A percentile compares a stretch with the other conserved stretches of the same genome.
phyloP scores from a whole-genome alignment of 202 grass and related monocot species.

The Setaria viridis region DNA sequence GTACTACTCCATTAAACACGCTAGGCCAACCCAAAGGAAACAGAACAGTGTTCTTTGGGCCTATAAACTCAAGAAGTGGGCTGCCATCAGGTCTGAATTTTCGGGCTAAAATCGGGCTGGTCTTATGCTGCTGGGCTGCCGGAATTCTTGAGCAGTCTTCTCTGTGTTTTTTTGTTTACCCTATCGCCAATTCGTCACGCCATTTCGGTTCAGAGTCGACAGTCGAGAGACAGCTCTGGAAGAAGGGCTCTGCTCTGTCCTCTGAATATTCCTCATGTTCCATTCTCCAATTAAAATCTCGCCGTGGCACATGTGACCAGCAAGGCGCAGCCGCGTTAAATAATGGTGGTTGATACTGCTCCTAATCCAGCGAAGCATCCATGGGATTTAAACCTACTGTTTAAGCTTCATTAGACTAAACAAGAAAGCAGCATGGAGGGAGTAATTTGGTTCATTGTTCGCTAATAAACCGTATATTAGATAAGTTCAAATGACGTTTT shows the following conservation, averaged over 20 bases:
- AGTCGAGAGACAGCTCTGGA: background rate
- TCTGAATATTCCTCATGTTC: constrained; percentile 40
- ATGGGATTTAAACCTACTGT: background rate
- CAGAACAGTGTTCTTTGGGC: too few species aligned
- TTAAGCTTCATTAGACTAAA: background rate
- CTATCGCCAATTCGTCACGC: background rate
- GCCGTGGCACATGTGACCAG: constrained; percentile 39
- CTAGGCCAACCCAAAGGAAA: too few species aligned
- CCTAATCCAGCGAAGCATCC: constrained; percentile 34
- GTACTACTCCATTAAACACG: too few species aligned
- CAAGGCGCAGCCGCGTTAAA: constrained; percentile 13
- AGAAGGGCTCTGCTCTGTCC: background rate
- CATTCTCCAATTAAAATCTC: constrained; percentile 1
- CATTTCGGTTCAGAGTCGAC: background rate
- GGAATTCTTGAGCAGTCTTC: background rate
- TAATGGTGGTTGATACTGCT: constrained; percentile 35
- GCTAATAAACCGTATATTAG: background rate
- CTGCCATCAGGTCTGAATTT: too few species aligned
- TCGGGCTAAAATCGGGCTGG: too few species aligned
- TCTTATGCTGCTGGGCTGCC: too few species aligned
- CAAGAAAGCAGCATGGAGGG: background rate
- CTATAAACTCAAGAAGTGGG: too few species aligned
- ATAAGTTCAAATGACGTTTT: too few species aligned
- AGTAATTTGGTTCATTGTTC: background rate
- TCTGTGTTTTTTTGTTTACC: background rate